Base-by-base conservation (phyloP, 2,329 filamentous ascomycete species). In the Ceratocystis huliohia region DNA sequence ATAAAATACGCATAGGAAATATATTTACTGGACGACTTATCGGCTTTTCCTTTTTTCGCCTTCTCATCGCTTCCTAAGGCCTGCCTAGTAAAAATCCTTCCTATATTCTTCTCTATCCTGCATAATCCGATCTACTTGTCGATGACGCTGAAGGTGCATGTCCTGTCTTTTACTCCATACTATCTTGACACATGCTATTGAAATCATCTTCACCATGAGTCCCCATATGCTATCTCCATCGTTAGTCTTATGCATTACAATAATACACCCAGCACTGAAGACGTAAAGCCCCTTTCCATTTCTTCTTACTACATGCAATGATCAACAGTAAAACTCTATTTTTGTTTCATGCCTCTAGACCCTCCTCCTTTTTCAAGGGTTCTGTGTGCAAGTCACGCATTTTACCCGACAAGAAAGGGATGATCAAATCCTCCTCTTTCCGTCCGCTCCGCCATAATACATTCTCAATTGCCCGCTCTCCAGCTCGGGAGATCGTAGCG, bases 81-180 rank as follows among this genome's bases (percentile, higher is more conserved):
- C 13, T 15, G 4, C 37, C 56, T 59, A 30, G 37, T 59, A 59
- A 59, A 28, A 25, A n/a, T 37, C 28, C 30, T 59, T 59, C 28
- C 28, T 37, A n/a, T 22, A 28, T 33, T 20, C 22, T 37, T 20
- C 8, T 59, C 56, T 30, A 28, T n/a, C 56, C 56, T 59, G 56
- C 56, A 59, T 59, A 30, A 59, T 59, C 56, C 10, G 56, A 59
- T 59, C 56, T 37, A 8, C 8, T 59, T 59, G 3, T 15, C 28
- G 56, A 59, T 59, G 56, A 59, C 25, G 56, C 56, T 30, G n/a
- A 30, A n/a, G 56, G 25, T 17, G 5, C 56, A 59, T 59, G 25
- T 30, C 56, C 20, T 37, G 20, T 22, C 33, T n/a, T 28, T 59
- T 37, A 33, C 28, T 37, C 15, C 8, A 17, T 53, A 15, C 1